Percentiles rank a stretch among this genome's conserved stretches.
Evolutionary conservation across 2,329 filamentous ascomycete species (phyloP).

Genomic region (Sarocladiaceae sp.): DNA sequence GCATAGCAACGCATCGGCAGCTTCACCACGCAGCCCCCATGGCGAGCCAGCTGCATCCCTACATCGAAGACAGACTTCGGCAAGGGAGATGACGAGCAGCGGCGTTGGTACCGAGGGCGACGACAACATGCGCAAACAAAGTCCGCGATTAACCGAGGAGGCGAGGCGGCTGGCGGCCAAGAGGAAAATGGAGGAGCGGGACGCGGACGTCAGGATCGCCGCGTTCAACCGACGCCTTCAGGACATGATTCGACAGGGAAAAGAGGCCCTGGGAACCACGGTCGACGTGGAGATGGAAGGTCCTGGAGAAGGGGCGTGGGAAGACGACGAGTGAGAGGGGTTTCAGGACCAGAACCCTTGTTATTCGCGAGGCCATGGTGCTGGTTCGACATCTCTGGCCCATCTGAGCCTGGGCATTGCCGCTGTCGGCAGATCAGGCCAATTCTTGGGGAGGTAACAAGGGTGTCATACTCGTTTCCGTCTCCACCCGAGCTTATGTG

Average conservation of each 20-base stretch:
- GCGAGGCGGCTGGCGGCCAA: constrained; percentile 68
- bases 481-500: neutral
- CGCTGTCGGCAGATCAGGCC: too few species aligned
- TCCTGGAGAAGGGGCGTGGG: constrained; percentile 27
- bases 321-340: constrained; percentile 29
- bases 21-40: constrained; percentile 24
- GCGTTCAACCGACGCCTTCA: constrained; percentile 73
- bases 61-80: neutral
- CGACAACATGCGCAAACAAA: constrained; percentile 20
- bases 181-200: constrained; percentile 65
- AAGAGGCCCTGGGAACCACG: constrained; percentile 73
- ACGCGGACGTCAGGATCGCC: constrained; percentile 72
- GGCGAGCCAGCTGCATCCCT: neutral
- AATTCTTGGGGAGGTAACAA: too few species aligned
- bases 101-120: constrained; percentile 12
- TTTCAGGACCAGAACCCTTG: neutral
- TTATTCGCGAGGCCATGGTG: too few species aligned
- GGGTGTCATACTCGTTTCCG: neutral
- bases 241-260: constrained; percentile 84
- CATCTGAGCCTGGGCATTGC: too few species aligned
- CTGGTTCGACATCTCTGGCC: too few species aligned
- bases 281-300: constrained; percentile 53
- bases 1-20: constrained; percentile 37
- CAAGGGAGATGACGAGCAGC: neutral
- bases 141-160: constrained; percentile 54